Evolutionary conservation across 2,329 filamentous ascomycete species (phyloP).

Genomic region (Hypoxylon rubiginosum): DNA sequence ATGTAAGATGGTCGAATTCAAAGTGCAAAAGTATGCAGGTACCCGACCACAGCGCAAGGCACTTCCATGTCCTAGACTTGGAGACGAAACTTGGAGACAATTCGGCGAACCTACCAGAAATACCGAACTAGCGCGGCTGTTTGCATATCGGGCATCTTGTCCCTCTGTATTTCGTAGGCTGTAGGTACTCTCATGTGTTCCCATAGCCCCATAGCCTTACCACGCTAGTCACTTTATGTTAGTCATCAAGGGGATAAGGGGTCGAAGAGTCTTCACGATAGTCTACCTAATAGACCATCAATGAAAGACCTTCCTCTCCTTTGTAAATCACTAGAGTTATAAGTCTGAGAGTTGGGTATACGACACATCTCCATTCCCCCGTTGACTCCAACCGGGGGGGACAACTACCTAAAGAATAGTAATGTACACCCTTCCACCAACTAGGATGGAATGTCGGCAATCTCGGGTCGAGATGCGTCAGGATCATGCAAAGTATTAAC

Average conservation of each 20-base stretch:
- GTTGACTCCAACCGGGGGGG: neutral
- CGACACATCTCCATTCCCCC: neutral
- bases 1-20: constrained; percentile 4
- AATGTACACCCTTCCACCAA: neutral
- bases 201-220: neutral
- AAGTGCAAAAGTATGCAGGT: constrained; percentile 37
- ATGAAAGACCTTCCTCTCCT: neutral
- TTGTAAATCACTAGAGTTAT: neutral
- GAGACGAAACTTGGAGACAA: neutral
- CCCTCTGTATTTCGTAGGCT: neutral
- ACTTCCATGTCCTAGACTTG: constrained; percentile 1
- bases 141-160: neutral
- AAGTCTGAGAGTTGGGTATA: neutral
- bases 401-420: neutral
- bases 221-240: neutral
- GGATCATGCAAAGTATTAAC: neutral
- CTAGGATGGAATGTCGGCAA: neutral
- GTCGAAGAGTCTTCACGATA: neutral
- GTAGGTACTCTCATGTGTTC: neutral
- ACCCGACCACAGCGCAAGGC: constrained; percentile 25
- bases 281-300: neutral
- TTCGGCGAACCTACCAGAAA: neutral
- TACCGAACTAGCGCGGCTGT: constrained; percentile 13
- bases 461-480: neutral
- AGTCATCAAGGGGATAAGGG: neutral